These are phyloP conservation scores for Hordeum marinum DNA, from an alignment of 176 grass and related monocot genomes.

Conservation along the genomic window DNA sequence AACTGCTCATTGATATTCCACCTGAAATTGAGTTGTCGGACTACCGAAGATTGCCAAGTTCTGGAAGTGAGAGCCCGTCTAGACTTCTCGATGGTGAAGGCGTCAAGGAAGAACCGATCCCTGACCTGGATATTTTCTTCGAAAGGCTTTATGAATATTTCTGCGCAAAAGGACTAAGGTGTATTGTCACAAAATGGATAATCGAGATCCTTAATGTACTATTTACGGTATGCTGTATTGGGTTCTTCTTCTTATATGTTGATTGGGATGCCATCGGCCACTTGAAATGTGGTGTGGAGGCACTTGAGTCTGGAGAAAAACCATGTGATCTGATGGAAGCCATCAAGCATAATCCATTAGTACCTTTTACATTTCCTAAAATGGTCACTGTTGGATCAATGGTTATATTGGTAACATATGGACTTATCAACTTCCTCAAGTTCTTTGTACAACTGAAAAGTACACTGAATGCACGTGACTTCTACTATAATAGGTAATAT, in stretches of 20 bases:
- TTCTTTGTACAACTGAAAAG: conserved; percentile 89
- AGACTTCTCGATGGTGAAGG: conserved; percentile 73
- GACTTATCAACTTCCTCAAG: conserved; percentile 91
- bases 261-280: conserved; percentile 75
- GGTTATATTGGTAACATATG: conserved; percentile 79
- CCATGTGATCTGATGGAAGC: conserved; percentile 80
- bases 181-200: conserved; percentile 90
- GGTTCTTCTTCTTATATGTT: conserved; percentile 89
- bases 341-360: conserved; percentile 73
- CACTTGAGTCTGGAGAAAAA: conserved; percentile 80
- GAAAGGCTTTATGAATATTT: conserved; percentile 90
- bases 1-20: conserved; percentile 54
- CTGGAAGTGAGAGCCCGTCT: conserved; percentile 69
- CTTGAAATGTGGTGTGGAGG: conserved; percentile 87
- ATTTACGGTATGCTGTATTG: conserved; percentile 92
- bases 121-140: conserved; percentile 91
- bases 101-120: conserved; percentile 54
- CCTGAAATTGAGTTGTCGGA: conserved; percentile 86
- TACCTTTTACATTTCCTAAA: conserved; percentile 89
- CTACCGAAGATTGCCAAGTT: conserved; percentile 53
- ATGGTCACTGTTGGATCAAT: conserved; percentile 80
- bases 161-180: conserved; percentile 84
- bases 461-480: conserved; percentile 68
- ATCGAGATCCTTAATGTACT: conserved; percentile 78
- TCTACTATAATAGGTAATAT: conserved; percentile 83